These are phyloP conservation scores for Pestalotiopsis sp. DNA, from an alignment of 2,329 filamentous ascomycete genomes.

Conservation along the genomic window DNA sequence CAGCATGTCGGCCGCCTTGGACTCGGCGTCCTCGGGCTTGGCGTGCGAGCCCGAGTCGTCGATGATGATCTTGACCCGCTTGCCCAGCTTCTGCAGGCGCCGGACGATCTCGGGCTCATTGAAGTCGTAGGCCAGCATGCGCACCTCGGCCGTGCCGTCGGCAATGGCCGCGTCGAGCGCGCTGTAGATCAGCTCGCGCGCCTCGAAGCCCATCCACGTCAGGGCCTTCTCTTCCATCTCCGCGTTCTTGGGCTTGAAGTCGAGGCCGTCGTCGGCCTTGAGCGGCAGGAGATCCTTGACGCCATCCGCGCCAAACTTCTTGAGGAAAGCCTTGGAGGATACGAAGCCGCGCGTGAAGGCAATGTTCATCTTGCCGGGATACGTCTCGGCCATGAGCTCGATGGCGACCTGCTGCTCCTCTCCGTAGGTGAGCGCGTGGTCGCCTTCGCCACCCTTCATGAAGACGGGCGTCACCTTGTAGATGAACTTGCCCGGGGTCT, in stretches of 20 bases:
- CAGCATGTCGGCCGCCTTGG: slow-evolving; percentile 5
- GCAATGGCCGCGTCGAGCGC: slow-evolving; percentile 1
- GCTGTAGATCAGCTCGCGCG: neutral
- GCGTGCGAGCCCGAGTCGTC: slow-evolving; percentile 3
- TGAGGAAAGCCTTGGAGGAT: slow-evolving; percentile 3
- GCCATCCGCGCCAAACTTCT: slow-evolving; percentile 3
- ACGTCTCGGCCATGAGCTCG: slow-evolving; percentile 3
- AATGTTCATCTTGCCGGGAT: slow-evolving; percentile 6
- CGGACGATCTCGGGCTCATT: slow-evolving; percentile 5
- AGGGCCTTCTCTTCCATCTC: slow-evolving; percentile 3
- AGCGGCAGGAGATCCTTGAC: neutral
- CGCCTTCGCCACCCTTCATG: neutral
- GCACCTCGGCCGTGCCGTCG: neutral
- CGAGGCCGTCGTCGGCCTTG: neutral
- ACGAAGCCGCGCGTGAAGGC: slow-evolving; percentile 6
- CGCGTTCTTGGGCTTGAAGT: slow-evolving; percentile 2
- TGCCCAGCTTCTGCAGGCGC: neutral
- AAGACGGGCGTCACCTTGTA: slow-evolving; percentile 3
- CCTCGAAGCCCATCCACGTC: slow-evolving; percentile 6
- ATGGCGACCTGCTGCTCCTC: neutral
- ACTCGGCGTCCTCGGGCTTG: neutral
- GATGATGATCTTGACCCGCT: slow-evolving; percentile 3
- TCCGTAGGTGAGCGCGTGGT: neutral
- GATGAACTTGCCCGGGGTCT: neutral
- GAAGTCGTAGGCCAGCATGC: neutral